Percentiles rank a stretch among this genome's conserved stretches.
phyloP scores from a whole-genome alignment of 2,329 filamentous ascomycete genomes.

The Pleoardoris graminearum region DNA sequence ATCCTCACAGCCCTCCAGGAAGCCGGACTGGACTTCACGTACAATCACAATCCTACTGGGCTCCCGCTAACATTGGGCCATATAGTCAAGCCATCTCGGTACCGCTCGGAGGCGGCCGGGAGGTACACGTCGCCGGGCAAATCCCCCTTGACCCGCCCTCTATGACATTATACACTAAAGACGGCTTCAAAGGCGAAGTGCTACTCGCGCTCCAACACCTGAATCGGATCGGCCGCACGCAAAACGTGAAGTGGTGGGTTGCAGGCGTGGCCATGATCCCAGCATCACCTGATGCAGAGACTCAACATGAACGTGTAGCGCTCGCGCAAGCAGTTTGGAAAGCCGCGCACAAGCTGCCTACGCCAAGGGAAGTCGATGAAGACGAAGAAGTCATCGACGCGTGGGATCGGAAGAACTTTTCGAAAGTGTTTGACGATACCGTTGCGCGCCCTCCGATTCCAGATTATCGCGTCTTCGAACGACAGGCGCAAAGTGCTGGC shows the following conservation, averaged over 20 bases:
- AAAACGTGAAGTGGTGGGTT: slow-evolving; percentile 73
- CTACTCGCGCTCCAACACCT: slow-evolving; percentile 84
- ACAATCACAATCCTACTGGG: slow-evolving; percentile 94
- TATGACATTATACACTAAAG: slow-evolving; percentile 63
- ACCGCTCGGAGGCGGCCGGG: slow-evolving; percentile 8
- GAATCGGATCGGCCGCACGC: slow-evolving; percentile 76
- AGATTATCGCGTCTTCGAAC: slow-evolving; percentile 11
- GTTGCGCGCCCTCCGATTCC: slow-evolving; percentile 50
- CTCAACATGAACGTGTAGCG: slow-evolving; percentile 29
- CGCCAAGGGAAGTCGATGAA: slow-evolving; percentile 34
- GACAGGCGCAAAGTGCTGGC: not conserved
- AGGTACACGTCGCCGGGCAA: slow-evolving; percentile 80
- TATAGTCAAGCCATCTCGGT: slow-evolving; percentile 85
- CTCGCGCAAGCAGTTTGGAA: slow-evolving; percentile 53
- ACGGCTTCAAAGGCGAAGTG: slow-evolving; percentile 60
- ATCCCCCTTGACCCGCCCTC: slow-evolving; percentile 82
- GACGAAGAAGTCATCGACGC: slow-evolving; percentile 63
- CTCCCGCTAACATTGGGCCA: slow-evolving; percentile 94
- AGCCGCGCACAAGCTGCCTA: slow-evolving; percentile 21
- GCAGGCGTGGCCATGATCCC: slow-evolving; percentile 64
- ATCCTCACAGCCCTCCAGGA: slow-evolving; percentile 13
- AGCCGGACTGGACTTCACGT: slow-evolving; percentile 71
- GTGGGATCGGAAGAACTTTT: slow-evolving; percentile 66
- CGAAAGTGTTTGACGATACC: slow-evolving; percentile 22
- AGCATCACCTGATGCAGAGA: not conserved